Evolutionary conservation across 495 filamentous ascomycete species (phyloP).

Genomic region (Podospora fimiseda): DNA sequence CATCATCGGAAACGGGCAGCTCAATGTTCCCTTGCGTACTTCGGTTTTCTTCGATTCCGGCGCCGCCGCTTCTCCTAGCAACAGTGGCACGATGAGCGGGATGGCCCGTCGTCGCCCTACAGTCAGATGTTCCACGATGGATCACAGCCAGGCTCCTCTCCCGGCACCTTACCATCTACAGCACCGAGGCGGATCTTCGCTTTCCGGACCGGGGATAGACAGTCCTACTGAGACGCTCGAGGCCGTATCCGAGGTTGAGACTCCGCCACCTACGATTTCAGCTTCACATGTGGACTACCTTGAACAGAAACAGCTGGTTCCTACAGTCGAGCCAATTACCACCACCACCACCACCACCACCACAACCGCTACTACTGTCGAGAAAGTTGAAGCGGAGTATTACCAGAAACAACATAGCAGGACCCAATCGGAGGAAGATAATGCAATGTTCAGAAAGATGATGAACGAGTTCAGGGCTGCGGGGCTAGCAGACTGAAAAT

Average conservation of each 20-base stretch:
- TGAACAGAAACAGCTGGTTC: not conserved
- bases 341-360: not conserved
- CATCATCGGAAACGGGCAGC: not conserved
- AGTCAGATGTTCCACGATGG: constrained; percentile 18
- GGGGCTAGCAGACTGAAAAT: constrained; percentile 7
- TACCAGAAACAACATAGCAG: not conserved
- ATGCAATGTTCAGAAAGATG: constrained; percentile 15
- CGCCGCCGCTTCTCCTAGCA: not conserved
- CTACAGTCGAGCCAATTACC: not conserved
- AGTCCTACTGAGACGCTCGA: constrained; percentile 26
- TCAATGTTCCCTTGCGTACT: not conserved
- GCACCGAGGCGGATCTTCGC: not conserved
- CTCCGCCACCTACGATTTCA: constrained; percentile 9
- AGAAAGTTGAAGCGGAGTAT: too few species aligned
- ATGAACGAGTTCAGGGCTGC: constrained; percentile 12
- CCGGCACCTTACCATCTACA: constrained; percentile 7
- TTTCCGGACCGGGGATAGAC: constrained; percentile 14
- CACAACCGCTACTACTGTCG: too few species aligned
- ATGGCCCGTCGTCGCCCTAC: constrained; percentile 9
- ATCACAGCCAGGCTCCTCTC: not conserved
- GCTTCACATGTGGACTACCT: not conserved
- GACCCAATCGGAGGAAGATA: not conserved
- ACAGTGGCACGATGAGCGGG: not conserved
- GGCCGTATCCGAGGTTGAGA: constrained; percentile 22
- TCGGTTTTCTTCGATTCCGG: not conserved